Evolutionary conservation across 495 filamentous ascomycete genomes (phyloP), one percentile per base, ranked within the genome.

Genomic region (Parathielavia appendiculata): DNA sequence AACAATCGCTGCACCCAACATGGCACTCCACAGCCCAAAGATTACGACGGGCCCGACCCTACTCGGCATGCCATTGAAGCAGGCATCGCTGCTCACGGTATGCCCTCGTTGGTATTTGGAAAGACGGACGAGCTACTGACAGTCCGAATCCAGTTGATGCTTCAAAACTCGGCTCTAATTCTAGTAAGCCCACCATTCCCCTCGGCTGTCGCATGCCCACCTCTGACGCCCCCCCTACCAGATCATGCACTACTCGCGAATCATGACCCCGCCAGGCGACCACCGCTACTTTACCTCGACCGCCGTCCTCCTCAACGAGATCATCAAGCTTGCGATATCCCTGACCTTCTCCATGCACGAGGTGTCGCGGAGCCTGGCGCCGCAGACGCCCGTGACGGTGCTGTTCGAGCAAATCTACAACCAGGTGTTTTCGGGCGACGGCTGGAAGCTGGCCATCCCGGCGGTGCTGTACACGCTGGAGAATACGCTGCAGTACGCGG

Each of bases 361-460:
- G 65, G 88, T 89, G 51, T 90, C 89, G 32, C 79, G 81, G 65
- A 84, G 82, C 35, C 77, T 88, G 17, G 83, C 89, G 12, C 83
- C 89, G 6, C 84, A 86, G 7, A 86, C 89, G 49, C 87, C 92
- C 10, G 86, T 86, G 26, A 88, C 88, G 4, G 84, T 87, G 22
- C 80, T 96, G 22, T 86, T 95, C 71, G 83, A 82, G 60, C 84
- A 89, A 60, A 82, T 97, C n/a, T 86, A 81, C 63, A 81, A 78
- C 47, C 82, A 87, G 14, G 86, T 96, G 0, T 96, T 97, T 68
- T 86, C 88, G 4, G 85, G 87, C n/a, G 93, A 98, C 63, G 89
- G 90, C 64, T 98, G 93, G 93, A 97, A 97, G 71, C 69, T 98
- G 61, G 91, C 90, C 6, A 87, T 97, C 39, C 92, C 93, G 0